Evolutionary conservation across 148 eudicot species (phyloP), one percentile per base, ranked within the genome.

Genomic region (Vaccinium myrtillus): DNA sequence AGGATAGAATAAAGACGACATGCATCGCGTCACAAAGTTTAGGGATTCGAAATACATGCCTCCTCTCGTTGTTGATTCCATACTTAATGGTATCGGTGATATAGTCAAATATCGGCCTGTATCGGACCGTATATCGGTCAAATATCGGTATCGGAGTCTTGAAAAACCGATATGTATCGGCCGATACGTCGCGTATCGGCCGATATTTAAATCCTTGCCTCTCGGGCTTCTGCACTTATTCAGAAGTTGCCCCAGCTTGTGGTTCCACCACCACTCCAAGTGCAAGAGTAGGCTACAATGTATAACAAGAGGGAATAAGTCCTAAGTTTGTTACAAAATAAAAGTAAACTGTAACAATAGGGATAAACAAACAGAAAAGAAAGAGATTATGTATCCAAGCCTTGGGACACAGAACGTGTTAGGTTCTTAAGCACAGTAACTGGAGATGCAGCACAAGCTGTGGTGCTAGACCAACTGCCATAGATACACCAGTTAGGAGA

Each of bases 261-360:
- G 94, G 87, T 87, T 93, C 94, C 84, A 85, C 89, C 70, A 84
- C 90, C 86, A 90, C 87, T 85, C 90, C 92, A 43, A 85, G 90
- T 63, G 90, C 87, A 65, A 90, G 82, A 86, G 81, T 92, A 65
- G 91, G 88, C 94, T 93, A 89, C 88, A 85, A 80, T 74, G 36
- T 65, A 69, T 39, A 43, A 77, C 83, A 83, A 54, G 77, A 12
- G 25, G 43, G 8, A 69, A 69, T 36, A 36, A 55, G 74, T 25
- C 46, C 49, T 82, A 12, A 59, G 75, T 61, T 54, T 16, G 50
- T 59, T 15, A 73, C 48, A 3, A 32, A 55, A 21, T n/a, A 56
- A 83, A 5, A 56, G 5, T 23, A 9, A 54, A 13, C 25, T 18
- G 7, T 39, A 30, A 48, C 25, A 50, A 54, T 32, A 4, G 36